Evolutionary conservation across 805 yeast species (phyloP).

Genomic region (Hanseniaspora meyeri): DNA sequence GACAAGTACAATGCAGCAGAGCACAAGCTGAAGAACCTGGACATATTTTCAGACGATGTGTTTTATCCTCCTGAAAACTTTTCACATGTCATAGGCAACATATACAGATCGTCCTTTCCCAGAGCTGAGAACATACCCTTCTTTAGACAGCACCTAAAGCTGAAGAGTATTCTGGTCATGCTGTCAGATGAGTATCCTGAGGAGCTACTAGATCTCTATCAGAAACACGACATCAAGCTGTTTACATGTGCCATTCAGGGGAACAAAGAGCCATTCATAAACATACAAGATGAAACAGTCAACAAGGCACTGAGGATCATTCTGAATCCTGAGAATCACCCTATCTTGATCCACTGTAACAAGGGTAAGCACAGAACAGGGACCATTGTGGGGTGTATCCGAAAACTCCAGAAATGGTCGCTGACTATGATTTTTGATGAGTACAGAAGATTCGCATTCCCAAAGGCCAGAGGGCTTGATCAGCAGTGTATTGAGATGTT

Average conservation of each 20-base stretch:
- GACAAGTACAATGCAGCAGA: constrained; percentile 21
- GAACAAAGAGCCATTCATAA: constrained; percentile 87
- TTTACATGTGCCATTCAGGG: constrained; percentile 91
- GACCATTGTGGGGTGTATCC: constrained; percentile 82
- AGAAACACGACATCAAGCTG: constrained; percentile 48
- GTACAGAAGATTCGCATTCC: constrained; percentile 85
- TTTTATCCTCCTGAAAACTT: constrained; percentile 76
- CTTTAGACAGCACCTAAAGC: constrained; percentile 40
- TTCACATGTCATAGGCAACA: constrained; percentile 62
- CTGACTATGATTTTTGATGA: constrained; percentile 90
- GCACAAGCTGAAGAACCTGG: constrained; percentile 17
- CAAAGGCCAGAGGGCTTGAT: constrained; percentile 89
- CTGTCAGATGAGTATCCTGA: constrained; percentile 87
- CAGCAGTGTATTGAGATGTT: constrained; percentile 90
- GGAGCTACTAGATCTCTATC: constrained; percentile 55
- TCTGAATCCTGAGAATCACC: constrained; percentile 77
- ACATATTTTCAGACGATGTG: constrained; percentile 15
- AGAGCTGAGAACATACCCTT: constrained; percentile 69
- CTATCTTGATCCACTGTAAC: constrained; percentile 86
- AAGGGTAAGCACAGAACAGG: constrained; percentile 96
- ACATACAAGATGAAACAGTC: constrained; percentile 53
- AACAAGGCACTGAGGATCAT: constrained; percentile 73
- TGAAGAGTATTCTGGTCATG: constrained; percentile 68
- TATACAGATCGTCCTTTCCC: constrained; percentile 86
- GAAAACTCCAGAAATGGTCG: constrained; percentile 86